Evolutionary conservation across 352 stramenopile species (phyloP), one percentile per base, ranked within the genome.

Genomic region (Phytopythium cucurbitacearum): DNA sequence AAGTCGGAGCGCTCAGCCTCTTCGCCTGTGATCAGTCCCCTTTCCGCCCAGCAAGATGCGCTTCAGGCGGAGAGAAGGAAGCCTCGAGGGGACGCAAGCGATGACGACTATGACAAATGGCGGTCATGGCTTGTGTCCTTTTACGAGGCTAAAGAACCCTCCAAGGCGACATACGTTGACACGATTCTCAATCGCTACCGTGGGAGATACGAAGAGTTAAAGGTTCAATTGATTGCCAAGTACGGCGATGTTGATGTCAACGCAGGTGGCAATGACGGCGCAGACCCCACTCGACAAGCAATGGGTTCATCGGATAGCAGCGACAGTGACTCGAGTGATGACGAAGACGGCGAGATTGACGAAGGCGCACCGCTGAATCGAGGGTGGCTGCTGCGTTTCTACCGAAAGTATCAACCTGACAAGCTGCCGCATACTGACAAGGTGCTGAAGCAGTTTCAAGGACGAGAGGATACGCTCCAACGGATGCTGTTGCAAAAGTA

Each of bases 401-500:
- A 90, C 42, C 47, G 51, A 33, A 38, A 60, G n/a, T 50, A 80
- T 32, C 73, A 90, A 13, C 77, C 73, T 46, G 69, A 67, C 6
- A 88, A 86, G 42, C 32, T 81, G 1, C 11, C 52, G 5, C 66
- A 81, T 37, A 56, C 78, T 1, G 73, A 82, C 44, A 64, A 62
- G 45, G 69, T 90, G 28, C 55, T 90, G 11, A 62, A 76, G 10
- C 76, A 87, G 39, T 90, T 87, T 56, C 69, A 65, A 11, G 75
- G 73, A 4, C 66, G 80, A 44, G 77, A 88, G 69, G 77, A 88
- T 15, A 69, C 65, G 11, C 67, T 90, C 6, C 78, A 85, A 51
- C 40, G 56, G 34, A 85, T 88, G 75, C 61, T 90, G 3, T 37
- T 81, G 13, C 51, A 60, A 21, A 90, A 90, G 46, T 88, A 90